Evolutionary conservation across 352 stramenopile species (phyloP), one percentile per base, ranked within the genome.

Genomic region (Phytophthora brassicae): DNA sequence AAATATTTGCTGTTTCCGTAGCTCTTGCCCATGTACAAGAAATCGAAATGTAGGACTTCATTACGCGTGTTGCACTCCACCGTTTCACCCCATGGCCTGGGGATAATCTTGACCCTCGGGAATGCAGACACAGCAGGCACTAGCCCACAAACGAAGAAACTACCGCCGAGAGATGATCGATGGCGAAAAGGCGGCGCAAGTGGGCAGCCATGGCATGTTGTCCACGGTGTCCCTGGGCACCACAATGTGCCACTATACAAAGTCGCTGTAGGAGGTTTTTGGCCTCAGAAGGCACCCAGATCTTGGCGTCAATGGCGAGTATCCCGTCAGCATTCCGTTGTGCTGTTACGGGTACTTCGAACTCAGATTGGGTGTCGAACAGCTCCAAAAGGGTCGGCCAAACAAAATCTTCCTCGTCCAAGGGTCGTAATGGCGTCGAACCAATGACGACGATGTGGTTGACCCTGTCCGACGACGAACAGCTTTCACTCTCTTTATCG

Each of bases 251-350:
- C 13, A 43, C 60, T 2, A 81, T 39, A 22, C 53, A 66, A 1
- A 75, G 42, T 9, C 68, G 55, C n/a, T 67, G 28, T 20, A 75
- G 63, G 44, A 77, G 26, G 6, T 66, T 28, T 3, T 16, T 53
- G 8, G 33, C 58, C 14, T 55, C 33, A 7, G 35, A 11, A 22
- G 56, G 36, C 5, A 64, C 9, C 45, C 56, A 56, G 4, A 56
- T n/a, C n/a, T n/a, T n/a, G n/a, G n/a, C n/a, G n/a, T n/a, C n/a
- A n/a, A n/a, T n/a, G 22, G 5, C 28, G 35, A 28, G 42, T 13
- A 4, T 26, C n/a, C n/a, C n/a, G n/a, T 24, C 13, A 50, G n/a
- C 8, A 43, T 8, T 4, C 20, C 12, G 16, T 23, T 1, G 4
- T 12, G 16, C 9, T 43, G 12, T 23, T 43, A n/a, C 16, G 20